Conservation (phyloP, 2,329 filamentous ascomycete species). For the Trichoderma lentiforme region DNA sequence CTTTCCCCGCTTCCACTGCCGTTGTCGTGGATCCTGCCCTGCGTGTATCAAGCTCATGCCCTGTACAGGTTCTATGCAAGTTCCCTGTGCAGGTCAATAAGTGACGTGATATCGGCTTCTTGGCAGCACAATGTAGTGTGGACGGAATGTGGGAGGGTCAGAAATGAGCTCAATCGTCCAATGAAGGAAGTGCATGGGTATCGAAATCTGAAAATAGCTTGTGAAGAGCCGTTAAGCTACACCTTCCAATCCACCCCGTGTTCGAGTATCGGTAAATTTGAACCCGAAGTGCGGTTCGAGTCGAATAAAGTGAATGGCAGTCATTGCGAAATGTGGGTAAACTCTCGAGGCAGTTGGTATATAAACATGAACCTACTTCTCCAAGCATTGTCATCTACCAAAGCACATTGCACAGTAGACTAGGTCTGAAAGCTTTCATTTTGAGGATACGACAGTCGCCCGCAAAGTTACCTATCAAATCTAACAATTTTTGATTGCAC, state of each 20-base stretch:
- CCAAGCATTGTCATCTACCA: neutral
- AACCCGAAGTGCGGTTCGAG: neutral
- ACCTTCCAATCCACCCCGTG: neutral
- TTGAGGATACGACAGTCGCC: no score
- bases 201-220: neutral
- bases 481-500: no score
- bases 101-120: neutral
- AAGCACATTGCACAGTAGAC: neutral
- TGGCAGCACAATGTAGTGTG: neutral
- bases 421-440: neutral
- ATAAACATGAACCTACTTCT: neutral
- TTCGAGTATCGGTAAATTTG: neutral
- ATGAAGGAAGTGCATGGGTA: neutral
- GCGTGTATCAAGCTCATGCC: conserved; percentile 22
- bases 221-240: neutral
- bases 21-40: conserved; percentile 22
- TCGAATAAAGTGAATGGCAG: neutral
- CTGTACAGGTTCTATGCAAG: neutral
- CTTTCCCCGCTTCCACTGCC: neutral
- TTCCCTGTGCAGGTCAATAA: neutral
- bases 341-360: neutral
- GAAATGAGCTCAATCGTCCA: neutral
- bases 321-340: neutral
- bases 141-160: neutral
- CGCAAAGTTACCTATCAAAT: neutral